A percentile compares a stretch with the other conserved stretches of the same genome.
Evolutionary conservation across 2,329 filamentous ascomycete genomes (phyloP).

Genomic region (Westerdykella sp.): DNA sequence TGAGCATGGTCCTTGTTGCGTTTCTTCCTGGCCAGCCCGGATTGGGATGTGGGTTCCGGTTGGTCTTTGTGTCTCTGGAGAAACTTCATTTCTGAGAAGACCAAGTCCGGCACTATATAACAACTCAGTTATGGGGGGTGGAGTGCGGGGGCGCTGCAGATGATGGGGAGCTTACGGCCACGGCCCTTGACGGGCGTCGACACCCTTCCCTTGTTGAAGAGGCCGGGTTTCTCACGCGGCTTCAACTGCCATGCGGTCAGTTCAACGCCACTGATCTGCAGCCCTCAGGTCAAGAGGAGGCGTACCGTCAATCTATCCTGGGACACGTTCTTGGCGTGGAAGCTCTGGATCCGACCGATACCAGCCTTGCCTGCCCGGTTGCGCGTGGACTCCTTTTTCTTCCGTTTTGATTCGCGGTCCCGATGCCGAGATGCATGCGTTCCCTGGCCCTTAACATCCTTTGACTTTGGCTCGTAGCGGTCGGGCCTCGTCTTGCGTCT

Average conservation of each 20-base stretch:
- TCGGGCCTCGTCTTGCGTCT: conserved; percentile 45
- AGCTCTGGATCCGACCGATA: conserved; percentile 37
- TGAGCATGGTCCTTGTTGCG: conserved; percentile 27
- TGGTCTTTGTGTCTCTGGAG: conserved; percentile 35
- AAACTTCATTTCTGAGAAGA: conserved; percentile 49
- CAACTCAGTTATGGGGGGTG: conserved; percentile 15
- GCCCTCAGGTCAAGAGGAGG: conserved; percentile 5
- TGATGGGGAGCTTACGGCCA: conserved; percentile 33
- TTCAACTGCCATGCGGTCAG: conserved; percentile 39
- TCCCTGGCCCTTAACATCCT: conserved; percentile 21
- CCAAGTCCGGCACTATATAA: conserved; percentile 44
- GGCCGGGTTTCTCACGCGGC: conserved; percentile 36
- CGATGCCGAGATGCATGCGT: conserved; percentile 11
- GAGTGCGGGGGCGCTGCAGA: conserved; percentile 7
- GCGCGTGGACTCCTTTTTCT: conserved; percentile 31
- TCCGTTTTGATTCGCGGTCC: conserved; percentile 26
- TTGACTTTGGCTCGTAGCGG: conserved; percentile 38
- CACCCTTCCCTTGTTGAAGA: conserved; percentile 46
- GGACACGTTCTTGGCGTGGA: conserved; percentile 42
- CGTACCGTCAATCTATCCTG: conserved; percentile 44
- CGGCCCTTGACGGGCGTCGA: conserved; percentile 41
- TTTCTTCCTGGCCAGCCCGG: conserved; percentile 23
- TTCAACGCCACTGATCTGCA: conserved; percentile 4
- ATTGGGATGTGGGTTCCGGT: conserved; percentile 18
- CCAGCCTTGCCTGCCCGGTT: conserved; percentile 34